Conservation (phyloP, 805 yeast species). For the Lachancea kluyveri region DNA sequence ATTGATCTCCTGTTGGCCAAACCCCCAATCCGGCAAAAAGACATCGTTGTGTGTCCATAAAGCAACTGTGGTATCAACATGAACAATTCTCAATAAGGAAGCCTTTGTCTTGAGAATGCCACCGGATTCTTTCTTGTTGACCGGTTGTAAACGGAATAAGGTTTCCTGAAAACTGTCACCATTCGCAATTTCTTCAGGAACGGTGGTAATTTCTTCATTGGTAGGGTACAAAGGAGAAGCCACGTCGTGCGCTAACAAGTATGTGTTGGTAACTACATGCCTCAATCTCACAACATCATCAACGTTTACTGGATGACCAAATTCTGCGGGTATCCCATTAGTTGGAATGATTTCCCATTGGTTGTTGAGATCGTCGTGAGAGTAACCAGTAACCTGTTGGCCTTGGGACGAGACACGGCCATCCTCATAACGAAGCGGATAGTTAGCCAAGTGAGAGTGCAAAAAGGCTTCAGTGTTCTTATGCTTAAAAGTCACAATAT, state of each 20-base stretch:
- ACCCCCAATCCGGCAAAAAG: constrained; percentile 92
- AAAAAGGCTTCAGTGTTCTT: constrained; percentile 71
- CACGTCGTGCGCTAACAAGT: constrained; percentile 84
- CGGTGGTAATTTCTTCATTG: constrained; percentile 89
- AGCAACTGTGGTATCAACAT: constrained; percentile 83
- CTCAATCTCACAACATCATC: constrained; percentile 73
- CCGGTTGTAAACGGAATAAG: constrained; percentile 64
- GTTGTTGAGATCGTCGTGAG: constrained; percentile 55
- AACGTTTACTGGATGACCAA: constrained; percentile 50
- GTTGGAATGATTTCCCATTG: constrained; percentile 83
- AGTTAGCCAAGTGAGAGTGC: constrained; percentile 72
- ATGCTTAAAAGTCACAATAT: constrained; percentile 71
- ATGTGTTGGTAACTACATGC: constrained; percentile 77
- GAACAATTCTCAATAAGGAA: constrained; percentile 63
- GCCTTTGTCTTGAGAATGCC: constrained; percentile 56
- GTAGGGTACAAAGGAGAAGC: constrained; percentile 90
- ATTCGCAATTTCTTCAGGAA: constrained; percentile 51
- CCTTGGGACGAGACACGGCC: constrained; percentile 92
- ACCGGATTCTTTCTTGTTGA: constrained; percentile 44
- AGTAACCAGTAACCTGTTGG: constrained; percentile 82
- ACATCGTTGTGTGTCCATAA: constrained; percentile 89
- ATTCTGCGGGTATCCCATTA: constrained; percentile 35
- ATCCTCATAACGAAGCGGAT: constrained; percentile 92
- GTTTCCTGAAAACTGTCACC: constrained; percentile 62
- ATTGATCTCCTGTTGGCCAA: constrained; percentile 84